Percentiles rank a stretch among this genome's conserved stretches.
Evolutionary conservation across 768 basidiomycete genomes (phyloP).

Genomic region (Mycena filopes): DNA sequence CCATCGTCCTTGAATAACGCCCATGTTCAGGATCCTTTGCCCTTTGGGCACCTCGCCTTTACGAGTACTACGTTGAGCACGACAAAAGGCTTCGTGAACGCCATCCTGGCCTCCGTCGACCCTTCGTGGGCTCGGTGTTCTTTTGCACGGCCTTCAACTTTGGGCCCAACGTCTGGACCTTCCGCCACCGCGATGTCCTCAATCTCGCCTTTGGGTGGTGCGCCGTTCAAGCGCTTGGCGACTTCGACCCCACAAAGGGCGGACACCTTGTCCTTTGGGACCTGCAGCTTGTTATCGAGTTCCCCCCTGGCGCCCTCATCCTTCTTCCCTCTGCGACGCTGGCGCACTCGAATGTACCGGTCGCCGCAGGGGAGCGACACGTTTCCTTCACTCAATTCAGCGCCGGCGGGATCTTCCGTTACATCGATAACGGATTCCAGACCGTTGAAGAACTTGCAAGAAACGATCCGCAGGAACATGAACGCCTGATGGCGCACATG

Average conservation of each 20-base stretch:
- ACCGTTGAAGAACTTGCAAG: conserved; percentile 4
- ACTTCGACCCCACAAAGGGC: conserved; percentile 40
- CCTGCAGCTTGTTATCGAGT: conserved; percentile 40
- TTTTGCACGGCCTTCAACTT: conserved; percentile 42
- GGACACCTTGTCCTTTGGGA: conserved; percentile 48
- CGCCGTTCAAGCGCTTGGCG: conserved; percentile 42
- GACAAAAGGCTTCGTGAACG: neutral
- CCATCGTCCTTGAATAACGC: neutral
- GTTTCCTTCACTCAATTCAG: conserved; percentile 41
- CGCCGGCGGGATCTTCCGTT: conserved; percentile 41
- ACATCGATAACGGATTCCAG: conserved; percentile 35
- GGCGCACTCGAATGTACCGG: conserved; percentile 38
- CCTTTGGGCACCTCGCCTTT: conserved; percentile 29
- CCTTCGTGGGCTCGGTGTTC: too few species aligned
- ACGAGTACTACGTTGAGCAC: conserved; percentile 17
- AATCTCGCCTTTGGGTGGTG: conserved; percentile 49
- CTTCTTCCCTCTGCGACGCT: conserved; percentile 43
- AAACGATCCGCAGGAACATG: neutral
- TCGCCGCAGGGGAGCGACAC: conserved; percentile 33
- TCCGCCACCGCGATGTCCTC: conserved; percentile 24
- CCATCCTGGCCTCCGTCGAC: too few species aligned
- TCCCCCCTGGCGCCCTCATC: conserved; percentile 38
- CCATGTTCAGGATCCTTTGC: conserved; percentile 14
- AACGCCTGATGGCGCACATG: neutral
- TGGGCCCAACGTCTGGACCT: conserved; percentile 17